Evolutionary conservation across 2,329 filamentous ascomycete genomes (phyloP).

Genomic region (Aureobasidium pullulans): DNA sequence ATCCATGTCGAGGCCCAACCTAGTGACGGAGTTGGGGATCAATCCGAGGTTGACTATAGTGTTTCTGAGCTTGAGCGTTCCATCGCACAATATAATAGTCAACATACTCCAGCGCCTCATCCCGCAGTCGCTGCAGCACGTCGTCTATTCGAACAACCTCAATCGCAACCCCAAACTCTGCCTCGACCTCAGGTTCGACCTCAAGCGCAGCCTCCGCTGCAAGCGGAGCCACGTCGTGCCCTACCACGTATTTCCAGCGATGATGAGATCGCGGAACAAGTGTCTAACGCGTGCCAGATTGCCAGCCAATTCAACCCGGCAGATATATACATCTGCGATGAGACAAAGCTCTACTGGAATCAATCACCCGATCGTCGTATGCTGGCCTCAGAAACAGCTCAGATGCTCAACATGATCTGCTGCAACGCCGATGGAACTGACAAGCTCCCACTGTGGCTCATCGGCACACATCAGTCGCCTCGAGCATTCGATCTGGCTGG

Average conservation of each 20-base stretch:
- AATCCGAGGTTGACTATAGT: no score
- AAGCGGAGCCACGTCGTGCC: neutral
- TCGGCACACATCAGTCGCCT: neutral
- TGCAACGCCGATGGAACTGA: constrained; percentile 11
- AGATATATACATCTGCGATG: constrained; percentile 11
- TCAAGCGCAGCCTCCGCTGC: neutral
- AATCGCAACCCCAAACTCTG: no score
- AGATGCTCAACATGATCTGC: constrained; percentile 1
- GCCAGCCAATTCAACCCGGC: neutral
- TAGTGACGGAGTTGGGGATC: no score
- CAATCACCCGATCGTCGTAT: neutral
- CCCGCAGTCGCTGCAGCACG: no score
- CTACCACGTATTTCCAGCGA: neutral
- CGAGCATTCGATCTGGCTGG: neutral
- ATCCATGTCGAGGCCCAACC: no score
- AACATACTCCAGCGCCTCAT: no score
- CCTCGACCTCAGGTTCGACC: neutral
- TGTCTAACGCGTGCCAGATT: neutral
- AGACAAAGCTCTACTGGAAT: constrained; percentile 11
- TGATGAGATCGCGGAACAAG: neutral
- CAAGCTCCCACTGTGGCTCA: constrained; percentile 13
- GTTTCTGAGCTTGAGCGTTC: no score
- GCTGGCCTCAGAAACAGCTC: neutral
- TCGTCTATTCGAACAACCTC: neutral
- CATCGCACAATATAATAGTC: no score